Evolutionary conservation across 2,329 filamentous ascomycete genomes (phyloP).

Genomic region (Exserohilum rostratum): DNA sequence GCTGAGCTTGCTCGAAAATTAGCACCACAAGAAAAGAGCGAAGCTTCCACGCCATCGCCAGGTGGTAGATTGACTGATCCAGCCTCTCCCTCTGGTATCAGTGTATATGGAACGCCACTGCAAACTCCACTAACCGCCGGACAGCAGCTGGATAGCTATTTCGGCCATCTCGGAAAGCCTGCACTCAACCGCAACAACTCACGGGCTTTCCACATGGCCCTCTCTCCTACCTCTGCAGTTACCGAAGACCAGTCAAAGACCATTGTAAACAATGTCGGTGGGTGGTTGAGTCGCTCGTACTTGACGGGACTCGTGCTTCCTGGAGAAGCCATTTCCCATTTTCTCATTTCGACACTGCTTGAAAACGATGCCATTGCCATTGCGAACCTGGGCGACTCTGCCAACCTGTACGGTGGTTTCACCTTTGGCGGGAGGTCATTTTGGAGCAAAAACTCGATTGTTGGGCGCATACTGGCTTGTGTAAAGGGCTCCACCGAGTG

Average conservation of each 20-base stretch:
- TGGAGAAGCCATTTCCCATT: constrained; percentile 59
- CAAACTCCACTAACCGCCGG: constrained; percentile 42
- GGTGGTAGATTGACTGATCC: constrained; percentile 32
- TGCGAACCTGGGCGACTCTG: constrained; percentile 55
- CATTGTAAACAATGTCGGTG: constrained; percentile 47
- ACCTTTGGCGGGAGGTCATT: constrained; percentile 57
- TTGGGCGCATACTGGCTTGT: constrained; percentile 60
- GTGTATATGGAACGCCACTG: constrained; percentile 48
- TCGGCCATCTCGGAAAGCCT: constrained; percentile 39
- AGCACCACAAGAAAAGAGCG: constrained; percentile 22
- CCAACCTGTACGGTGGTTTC: constrained; percentile 62
- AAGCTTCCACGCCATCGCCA: constrained; percentile 22
- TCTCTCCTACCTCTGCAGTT: constrained; percentile 28
- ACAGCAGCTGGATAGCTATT: constrained; percentile 42
- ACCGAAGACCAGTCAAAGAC: constrained; percentile 20
- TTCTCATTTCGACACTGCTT: constrained; percentile 62
- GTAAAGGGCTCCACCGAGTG: constrained; percentile 54
- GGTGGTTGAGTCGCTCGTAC: constrained; percentile 63
- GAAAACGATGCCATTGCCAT: constrained; percentile 61
- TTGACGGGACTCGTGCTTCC: constrained; percentile 62
- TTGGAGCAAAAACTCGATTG: constrained; percentile 63
- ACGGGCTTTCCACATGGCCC: constrained; percentile 39
- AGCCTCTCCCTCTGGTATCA: constrained; percentile 39
- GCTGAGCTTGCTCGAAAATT: constrained; percentile 47
- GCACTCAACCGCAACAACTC: constrained; percentile 31